Evolutionary conservation across 148 eudicot genomes (phyloP), one percentile per base, ranked within the genome.

Genomic region (Camellia lanceoleosa): DNA sequence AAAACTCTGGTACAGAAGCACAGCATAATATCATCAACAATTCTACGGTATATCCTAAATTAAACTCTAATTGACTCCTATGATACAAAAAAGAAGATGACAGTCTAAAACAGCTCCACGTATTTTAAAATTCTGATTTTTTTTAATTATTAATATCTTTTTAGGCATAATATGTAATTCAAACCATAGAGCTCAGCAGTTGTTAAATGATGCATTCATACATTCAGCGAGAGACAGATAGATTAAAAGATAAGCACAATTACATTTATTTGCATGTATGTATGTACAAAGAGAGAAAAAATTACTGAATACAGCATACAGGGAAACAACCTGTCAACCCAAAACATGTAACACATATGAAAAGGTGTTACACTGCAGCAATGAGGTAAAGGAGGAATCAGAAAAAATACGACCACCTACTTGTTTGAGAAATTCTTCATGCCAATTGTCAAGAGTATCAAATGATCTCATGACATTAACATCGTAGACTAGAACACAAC

Each of bases 391-490:
- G n/a, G 44, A 19, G 46, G 20, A 62, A 16, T 8, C 5, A 8
- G 23, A 8, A 68, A 19, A 65, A 30, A 30, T 30, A 30, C 3
- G 2, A 62, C 55, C 5, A 9, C 85, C 64, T 38, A 90, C 93
- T 90, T 90, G 93, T 79, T 89, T 90, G 73, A 90, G 88, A 86
- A 90, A 90, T 77, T 90, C 93, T 83, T 88, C 93, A 71, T 90
- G 93, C 93, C 93, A 90, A 71, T 84, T 90, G 83, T 88, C 93
- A 76, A 90, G 91, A 73, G 86, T 85, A 81, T 90, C 93, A 80
- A 90, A 90, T 16, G 93, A 88, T 82, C 85, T 83, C 93, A 88
- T 85, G n/a, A 90, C 93, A 77, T 90, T 90, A 58, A 90, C 93
- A 80, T 90, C 93, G 73, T 90, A 90, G 13, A 87, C 93, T 69